Conservation (phyloP, 768 basidiomycete genomes). For the Russula earlei region DNA sequence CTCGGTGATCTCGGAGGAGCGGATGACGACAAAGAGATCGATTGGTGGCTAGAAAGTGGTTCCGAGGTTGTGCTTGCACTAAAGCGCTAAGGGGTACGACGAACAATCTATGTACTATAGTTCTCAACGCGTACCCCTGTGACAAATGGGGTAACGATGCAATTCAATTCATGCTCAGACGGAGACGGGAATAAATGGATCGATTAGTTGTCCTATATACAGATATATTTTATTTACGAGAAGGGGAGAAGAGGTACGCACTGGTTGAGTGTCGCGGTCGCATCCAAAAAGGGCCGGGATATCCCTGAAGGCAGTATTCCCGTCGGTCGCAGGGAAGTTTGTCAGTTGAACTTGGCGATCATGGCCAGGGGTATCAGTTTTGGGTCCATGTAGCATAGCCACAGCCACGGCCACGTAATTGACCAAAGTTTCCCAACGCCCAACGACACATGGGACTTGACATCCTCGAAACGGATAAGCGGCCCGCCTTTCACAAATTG, state of each 20-base stretch:
- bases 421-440: neutral
- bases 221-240: neutral
- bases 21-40: conserved; percentile 44
- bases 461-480: neutral
- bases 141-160: too few relatives aligned
- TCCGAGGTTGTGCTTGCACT: conserved; percentile 27
- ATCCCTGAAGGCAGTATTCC: neutral
- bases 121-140: too few relatives aligned
- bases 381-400: neutral
- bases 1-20: conserved; percentile 26
- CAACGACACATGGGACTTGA: neutral
- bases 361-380: neutral
- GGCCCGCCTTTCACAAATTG: conserved; percentile 2
- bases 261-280: neutral
- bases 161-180: neutral
- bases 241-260: neutral
- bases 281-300: neutral
- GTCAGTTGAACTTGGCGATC: neutral
- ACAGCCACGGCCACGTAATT: conserved; percentile 7
- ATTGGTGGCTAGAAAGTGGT: conserved; percentile 60
- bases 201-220: neutral
- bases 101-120: neutral
- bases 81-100: neutral
- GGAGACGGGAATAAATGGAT: neutral
- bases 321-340: neutral